These are phyloP conservation scores for Botrytis galanthina DNA, from an alignment of 2,329 filamentous ascomycete genomes.

Conservation along the genomic window DNA sequence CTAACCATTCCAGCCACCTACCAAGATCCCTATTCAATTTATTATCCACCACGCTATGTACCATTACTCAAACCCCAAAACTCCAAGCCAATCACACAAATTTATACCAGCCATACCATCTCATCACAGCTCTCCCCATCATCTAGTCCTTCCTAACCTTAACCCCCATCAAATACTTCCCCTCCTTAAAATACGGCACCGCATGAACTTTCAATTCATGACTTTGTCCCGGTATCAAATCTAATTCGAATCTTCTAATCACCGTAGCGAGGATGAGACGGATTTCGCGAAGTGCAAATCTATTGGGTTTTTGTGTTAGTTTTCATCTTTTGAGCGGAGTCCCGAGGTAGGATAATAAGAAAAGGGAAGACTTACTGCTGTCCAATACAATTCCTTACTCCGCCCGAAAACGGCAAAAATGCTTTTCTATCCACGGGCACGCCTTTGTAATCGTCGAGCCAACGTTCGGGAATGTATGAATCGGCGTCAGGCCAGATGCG, in stretches of 20 bases:
- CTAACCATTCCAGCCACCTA: background rate
- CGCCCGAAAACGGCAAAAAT: conserved; percentile 19
- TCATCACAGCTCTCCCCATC: conserved; percentile 26
- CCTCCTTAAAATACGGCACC: conserved; percentile 29
- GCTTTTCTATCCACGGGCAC: conserved; percentile 24
- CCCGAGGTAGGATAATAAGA: too few species aligned
- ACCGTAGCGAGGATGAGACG: conserved; percentile 27
- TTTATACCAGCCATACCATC: background rate
- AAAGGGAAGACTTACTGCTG: background rate
- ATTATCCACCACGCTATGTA: background rate
- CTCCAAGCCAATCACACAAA: background rate
- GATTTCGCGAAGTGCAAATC: conserved; percentile 31
- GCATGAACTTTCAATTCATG: conserved; percentile 28
- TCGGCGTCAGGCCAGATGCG: conserved; percentile 27
- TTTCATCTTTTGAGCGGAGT: background rate
- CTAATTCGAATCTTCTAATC: conserved; percentile 26
- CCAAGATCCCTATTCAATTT: background rate
- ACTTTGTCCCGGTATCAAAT: conserved; percentile 26
- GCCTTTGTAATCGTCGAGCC: conserved; percentile 23
- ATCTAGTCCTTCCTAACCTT: background rate
- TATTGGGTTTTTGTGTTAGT: background rate
- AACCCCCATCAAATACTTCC: conserved; percentile 28
- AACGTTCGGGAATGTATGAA: conserved; percentile 28
- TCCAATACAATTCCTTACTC: conserved; percentile 9
- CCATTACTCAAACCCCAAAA: background rate